Percentiles rank a stretch among this genome's conserved stretches.
Conservation (phyloP, 108 stramenopile genomes). For the Nitzschia sp. region DNA sequence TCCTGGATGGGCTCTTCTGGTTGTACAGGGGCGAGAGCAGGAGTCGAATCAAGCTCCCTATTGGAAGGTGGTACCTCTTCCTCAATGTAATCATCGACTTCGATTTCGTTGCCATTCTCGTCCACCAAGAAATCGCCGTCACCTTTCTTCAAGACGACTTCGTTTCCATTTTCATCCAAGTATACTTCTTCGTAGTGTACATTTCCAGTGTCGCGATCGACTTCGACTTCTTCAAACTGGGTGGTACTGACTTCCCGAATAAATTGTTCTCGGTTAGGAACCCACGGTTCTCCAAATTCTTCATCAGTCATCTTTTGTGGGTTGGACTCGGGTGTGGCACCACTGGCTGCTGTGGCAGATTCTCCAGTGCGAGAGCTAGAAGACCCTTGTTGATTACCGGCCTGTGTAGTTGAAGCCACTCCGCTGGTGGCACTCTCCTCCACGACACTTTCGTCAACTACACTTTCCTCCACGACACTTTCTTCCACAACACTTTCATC, state of each 20-base stretch:
- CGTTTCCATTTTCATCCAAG: slow-evolving; percentile 26
- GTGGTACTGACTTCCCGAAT: slow-evolving; percentile 12
- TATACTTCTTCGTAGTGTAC: slow-evolving; percentile 18
- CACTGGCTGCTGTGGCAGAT: not conserved
- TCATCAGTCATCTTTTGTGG: slow-evolving; percentile 17
- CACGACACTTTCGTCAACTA: slow-evolving; percentile 9
- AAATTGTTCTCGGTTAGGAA: not conserved
- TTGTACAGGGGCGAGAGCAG: not conserved
- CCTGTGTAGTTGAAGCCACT: not conserved
- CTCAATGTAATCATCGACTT: slow-evolving; percentile 7
- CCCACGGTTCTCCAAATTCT: slow-evolving; percentile 23
- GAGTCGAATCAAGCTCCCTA: not conserved
- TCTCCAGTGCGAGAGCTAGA: not conserved
- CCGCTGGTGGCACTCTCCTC: slow-evolving; percentile 4
- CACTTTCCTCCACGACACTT: slow-evolving; percentile 12
- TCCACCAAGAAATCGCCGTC: slow-evolving; percentile 12
- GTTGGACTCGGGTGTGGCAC: not conserved
- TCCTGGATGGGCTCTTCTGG: not conserved
- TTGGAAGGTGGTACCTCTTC: not conserved
- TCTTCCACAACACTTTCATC: slow-evolving; percentile 19
- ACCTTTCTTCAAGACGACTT: not conserved
- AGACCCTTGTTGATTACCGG: not conserved
- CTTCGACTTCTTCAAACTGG: slow-evolving; percentile 11
- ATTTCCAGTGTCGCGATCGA: slow-evolving; percentile 15
- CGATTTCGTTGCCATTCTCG: slow-evolving; percentile 20